Percentiles rank a stretch among this genome's conserved stretches.
Conservation (phyloP, 257 asterid genomes). For the Coffea eugenioides region DNA sequence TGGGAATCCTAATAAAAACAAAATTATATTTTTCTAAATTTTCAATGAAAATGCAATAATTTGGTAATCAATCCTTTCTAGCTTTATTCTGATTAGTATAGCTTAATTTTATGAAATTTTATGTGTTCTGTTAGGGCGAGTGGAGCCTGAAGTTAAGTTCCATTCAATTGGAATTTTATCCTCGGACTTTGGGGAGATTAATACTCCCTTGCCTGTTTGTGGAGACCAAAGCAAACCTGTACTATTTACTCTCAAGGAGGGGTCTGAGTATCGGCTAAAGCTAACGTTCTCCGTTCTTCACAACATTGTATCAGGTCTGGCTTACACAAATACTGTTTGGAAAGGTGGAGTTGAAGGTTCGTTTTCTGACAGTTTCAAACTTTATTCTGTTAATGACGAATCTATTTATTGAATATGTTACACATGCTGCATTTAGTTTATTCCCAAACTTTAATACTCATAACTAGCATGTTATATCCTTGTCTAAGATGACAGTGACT, state of each 20-base stretch:
- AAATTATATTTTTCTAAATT: too few species aligned
- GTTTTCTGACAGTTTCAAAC: slow-evolving; percentile 6
- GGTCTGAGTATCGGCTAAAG: slow-evolving; percentile 61
- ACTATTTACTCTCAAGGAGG: slow-evolving; percentile 62
- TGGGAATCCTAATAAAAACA: too few species aligned
- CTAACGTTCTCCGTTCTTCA: slow-evolving; percentile 71
- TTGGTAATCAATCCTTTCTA: too few species aligned
- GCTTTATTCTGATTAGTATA: background rate
- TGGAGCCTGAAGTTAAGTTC: slow-evolving; percentile 77
- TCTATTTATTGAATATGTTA: background rate
- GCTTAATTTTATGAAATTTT: slow-evolving; percentile 12
- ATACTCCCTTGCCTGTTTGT: slow-evolving; percentile 53
- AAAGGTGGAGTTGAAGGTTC: slow-evolving; percentile 66
- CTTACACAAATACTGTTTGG: slow-evolving; percentile 74
- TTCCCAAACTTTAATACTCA: background rate
- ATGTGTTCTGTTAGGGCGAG: slow-evolving; percentile 38
- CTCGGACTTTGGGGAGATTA: slow-evolving; percentile 60
- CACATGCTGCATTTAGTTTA: background rate
- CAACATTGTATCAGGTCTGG: slow-evolving; percentile 74
- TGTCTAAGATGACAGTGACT: background rate
- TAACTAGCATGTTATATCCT: background rate
- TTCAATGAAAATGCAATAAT: too few species aligned
- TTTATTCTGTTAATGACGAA: background rate
- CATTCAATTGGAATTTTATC: slow-evolving; percentile 65
- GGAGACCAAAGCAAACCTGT: slow-evolving; percentile 42